phyloP scores from a whole-genome alignment of 164 flowering plant species.

The Vitis rupestris region DNA sequence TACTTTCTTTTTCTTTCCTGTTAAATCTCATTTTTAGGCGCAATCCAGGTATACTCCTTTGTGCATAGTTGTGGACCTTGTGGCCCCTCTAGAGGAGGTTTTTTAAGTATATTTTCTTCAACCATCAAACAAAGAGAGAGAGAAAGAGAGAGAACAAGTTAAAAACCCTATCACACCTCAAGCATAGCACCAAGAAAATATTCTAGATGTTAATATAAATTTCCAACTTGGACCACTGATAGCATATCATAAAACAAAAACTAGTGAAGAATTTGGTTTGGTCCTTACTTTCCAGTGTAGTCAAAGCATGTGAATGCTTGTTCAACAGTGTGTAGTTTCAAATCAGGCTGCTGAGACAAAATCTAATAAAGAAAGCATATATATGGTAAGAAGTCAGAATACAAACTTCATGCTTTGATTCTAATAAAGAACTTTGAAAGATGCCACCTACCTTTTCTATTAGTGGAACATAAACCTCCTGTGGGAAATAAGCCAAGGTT shows the following conservation, averaged over 20 bases:
- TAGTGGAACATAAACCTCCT: slow-evolving; percentile 44
- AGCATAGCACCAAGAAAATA: no score
- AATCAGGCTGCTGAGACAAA: slow-evolving; percentile 33
- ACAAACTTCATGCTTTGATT: background rate
- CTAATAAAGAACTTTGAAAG: background rate
- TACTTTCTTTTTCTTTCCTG: no score
- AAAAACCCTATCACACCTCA: no score
- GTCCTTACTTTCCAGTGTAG: slow-evolving; percentile 44
- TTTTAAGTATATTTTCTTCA: no score
- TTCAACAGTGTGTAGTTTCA: slow-evolving; percentile 42
- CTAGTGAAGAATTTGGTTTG: background rate
- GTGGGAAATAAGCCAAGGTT: slow-evolving; percentile 86
- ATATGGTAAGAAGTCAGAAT: background rate
- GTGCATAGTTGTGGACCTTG: no score
- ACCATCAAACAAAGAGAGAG: no score
- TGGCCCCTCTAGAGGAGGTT: no score
- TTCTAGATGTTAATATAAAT: background rate
- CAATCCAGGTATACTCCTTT: no score
- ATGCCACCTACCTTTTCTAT: slow-evolving; percentile 32
- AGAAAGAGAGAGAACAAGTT: no score
- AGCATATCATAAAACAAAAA: background rate
- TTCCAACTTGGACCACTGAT: background rate
- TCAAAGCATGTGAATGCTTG: slow-evolving; percentile 47
- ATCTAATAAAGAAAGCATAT: slow-evolving; percentile 30
- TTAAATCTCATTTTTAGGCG: no score